Base-by-base conservation (phyloP, 2,329 filamentous ascomycete genomes). In the Amauroascus niger region DNA sequence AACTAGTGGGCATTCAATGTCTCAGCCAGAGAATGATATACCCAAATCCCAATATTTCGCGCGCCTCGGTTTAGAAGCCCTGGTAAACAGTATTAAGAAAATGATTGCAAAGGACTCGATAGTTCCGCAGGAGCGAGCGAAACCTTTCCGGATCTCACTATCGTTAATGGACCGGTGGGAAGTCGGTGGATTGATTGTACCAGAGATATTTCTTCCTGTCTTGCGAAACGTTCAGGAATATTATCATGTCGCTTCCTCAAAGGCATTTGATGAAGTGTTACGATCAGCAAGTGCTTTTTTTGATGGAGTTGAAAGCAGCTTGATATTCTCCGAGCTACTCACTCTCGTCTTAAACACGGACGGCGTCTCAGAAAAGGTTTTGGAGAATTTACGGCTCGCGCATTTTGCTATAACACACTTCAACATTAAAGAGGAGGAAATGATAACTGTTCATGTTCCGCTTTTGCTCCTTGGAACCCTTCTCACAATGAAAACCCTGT, bases 121-220 rank as follows among this genome's bases (percentile, higher is more conserved):
- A 4, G 74, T 75, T 52, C 79, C 86, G 0, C 69, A 78, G 0
- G 88, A 94, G 63, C 79, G 83, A 65, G 88, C 89, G 18, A 83
- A 83, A 37, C 91, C 93, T 0, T 96, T 95, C 65, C 83, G 90
- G 54, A 88, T 97, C 58, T 94, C 89, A 63, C 78, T 97, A 1
- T 96, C 94, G 14, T 75, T 98, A 50, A 97, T 98, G 93, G 93
- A 98, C 70, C 83, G 90, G 55, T 97, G 89, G 90, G 93, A 98
- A 67, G 91, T 98, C 59, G 93, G 93, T 28, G 88, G 88, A 1
- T 76, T 91, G 16, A 83, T 98, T 45, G 85, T 97, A 1, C 87
- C 90, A 0, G 84, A 88, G 57, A 80, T 97, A 13, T 97, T 98
- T 64, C 75, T 96, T 13, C 87, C 90, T 2, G 83, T 91, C 24